Conservation (phyloP, 306 rosid genomes). For the Datisca glomerata region DNA sequence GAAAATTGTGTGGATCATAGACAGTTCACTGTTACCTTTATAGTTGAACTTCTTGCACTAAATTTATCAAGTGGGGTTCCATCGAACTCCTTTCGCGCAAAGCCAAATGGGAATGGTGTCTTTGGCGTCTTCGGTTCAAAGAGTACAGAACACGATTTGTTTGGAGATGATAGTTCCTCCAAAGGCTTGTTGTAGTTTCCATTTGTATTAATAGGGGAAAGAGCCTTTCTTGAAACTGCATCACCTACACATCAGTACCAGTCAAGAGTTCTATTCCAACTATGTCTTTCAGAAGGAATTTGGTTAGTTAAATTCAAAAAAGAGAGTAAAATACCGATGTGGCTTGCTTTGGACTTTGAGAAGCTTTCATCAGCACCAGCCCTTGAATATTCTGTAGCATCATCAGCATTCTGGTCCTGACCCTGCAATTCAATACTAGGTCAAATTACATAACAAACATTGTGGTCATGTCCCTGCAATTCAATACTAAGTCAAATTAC, state of each 20-base stretch:
- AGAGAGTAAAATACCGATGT: conserved; percentile 21
- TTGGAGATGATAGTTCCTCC: conserved; percentile 17
- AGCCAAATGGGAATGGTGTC: conserved; percentile 23
- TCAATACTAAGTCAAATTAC: too few relatives aligned
- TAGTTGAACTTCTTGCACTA: conserved; percentile 34
- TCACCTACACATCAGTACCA: too few relatives aligned
- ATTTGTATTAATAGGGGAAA: conserved; percentile 50
- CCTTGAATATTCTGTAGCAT: conserved; percentile 16
- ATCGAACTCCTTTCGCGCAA: conserved; percentile 19
- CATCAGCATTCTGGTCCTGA: conserved; percentile 19
- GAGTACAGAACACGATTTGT: conserved; percentile 3
- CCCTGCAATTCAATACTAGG: not conserved
- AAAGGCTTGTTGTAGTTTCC: conserved; percentile 14
- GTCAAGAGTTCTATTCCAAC: too few relatives aligned
- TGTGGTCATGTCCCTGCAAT: not conserved
- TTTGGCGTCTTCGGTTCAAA: conserved; percentile 25
- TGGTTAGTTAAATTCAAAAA: too few relatives aligned
- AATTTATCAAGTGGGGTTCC: conserved; percentile 67
- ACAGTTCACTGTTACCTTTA: conserved; percentile 38
- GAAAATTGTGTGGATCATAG: too few relatives aligned
- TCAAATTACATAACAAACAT: not conserved
- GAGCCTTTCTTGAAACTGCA: conserved; percentile 34
- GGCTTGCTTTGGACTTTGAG: conserved; percentile 14
- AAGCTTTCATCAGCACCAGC: conserved; percentile 17
- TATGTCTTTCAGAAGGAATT: too few relatives aligned